Evolutionary conservation across 345 rosid species (phyloP), one percentile per base, ranked within the genome.

Genomic region (Bruguiera parviflora): DNA sequence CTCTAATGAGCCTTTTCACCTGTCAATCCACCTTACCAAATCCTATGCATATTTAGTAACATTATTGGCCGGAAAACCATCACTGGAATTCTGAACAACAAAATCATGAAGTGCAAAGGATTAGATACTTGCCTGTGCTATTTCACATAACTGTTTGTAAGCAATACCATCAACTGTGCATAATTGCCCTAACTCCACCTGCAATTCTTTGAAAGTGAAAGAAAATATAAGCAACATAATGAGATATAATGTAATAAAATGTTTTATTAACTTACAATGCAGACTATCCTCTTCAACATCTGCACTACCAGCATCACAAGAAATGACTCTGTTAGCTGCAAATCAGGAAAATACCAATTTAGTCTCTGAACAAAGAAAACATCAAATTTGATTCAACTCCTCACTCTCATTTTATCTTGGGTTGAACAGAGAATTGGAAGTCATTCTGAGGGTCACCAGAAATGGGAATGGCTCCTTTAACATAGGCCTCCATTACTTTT

Each of bases 371-470:
- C 11, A 25, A 33, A 33, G 37, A 33, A 33, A 33, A 5, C 37
- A 33, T 33, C 8, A 33, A 6, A 33, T 33, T 33, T 33, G 37
- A 33, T 5, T 33, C 37, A 33, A 33, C 37, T 5, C 37, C 1
- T 33, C 37, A 33, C 3, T 58, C 73, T 57, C 55, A 49, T 63
- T 63, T 57, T 8, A 5, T 61, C 21, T 47, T 46, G 27, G 24
- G 46, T 22, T 33, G 59, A 73, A 68, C 13, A 32, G 25, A 71
- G 59, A 28, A 28, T 60, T 59, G 63, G 39, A 72, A 53, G 31
- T 69, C 92, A 73, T 89, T 89, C 98, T 94, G 98, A 63, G 95
- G 97, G 89, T 94, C 98, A 72, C 91, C 98, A 70, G 89, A 87
- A 71, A 94, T 72, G 72, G 91, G 67, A 74, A 91, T 86, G 31